Base-by-base conservation (phyloP, 768 basidiomycete genomes). In the Coprinopsis strossmayeri region DNA sequence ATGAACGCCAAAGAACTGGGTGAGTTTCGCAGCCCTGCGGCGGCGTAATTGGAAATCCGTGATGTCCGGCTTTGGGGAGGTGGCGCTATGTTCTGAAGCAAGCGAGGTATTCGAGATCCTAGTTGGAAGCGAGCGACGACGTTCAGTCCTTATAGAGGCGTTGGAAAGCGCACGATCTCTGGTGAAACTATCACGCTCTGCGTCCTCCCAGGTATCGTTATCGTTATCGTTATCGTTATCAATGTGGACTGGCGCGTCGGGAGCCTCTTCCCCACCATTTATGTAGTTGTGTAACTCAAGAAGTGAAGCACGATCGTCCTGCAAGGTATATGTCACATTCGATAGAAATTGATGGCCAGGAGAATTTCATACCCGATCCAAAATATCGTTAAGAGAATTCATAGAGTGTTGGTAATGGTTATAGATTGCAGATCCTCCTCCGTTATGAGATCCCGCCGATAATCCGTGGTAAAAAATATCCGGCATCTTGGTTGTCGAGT, bases 1-100 rank as follows among this genome's bases (percentile, higher is more conserved):
- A 61, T 89, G 77, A 34, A 91, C 90, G 20, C 89, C 89, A 65
- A 92, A 92, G 73, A 91, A 91, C 65, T 84, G 76, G 23, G 85
- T 84, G 51, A 92, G 73, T 70, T 92, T 92, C 53, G 89, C 88
- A 3, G 88, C 89, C 50, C 82, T 72, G 34, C 80, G 70, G 46
- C 90, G 72, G 40, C 88, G 81, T 48, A 74, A 62, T 62, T 91
- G 84, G 71, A 91, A 91, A 51, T 73, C 68, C 12, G 68, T 68
- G 51, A 71, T 53, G 10, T 78, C 72, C 2, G 75, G 69, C 49
- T 71, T 69, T 21, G 73, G 63, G 17, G 74, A 55, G 15, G 64
- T 1, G 21, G 25, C 11, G 15, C 49, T 2, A 38, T 3, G 44
- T 47, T 81, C 78, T 13, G 82, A 79, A 17, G 72, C 62, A 38